Evolutionary conservation across 1,139 yeast genomes (phyloP).

Genomic region (Saccharomyces hybrid): DNA sequence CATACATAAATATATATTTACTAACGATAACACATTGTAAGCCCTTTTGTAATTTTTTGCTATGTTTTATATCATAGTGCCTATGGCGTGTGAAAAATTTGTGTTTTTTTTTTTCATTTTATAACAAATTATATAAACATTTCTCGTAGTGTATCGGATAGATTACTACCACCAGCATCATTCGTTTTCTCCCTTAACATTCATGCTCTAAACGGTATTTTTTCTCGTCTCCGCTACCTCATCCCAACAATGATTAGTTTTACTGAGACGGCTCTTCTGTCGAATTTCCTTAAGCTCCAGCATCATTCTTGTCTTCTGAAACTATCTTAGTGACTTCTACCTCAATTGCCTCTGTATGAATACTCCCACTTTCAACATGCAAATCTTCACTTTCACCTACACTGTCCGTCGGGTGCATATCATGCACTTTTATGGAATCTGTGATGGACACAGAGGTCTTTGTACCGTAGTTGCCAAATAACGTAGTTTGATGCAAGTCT

Average conservation of each 20-base stretch:
- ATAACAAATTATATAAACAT: background rate
- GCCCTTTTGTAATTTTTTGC: background rate
- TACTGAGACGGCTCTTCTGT: background rate
- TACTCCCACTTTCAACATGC: background rate
- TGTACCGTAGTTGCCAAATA: conserved; percentile 10
- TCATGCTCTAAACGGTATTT: background rate
- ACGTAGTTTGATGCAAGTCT: conserved; percentile 16
- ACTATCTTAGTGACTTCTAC: background rate
- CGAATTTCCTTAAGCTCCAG: background rate
- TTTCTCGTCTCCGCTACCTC: background rate
- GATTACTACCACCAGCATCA: background rate
- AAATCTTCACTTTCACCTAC: background rate
- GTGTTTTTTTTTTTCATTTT: background rate
- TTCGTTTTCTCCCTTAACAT: background rate
- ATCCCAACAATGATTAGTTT: background rate
- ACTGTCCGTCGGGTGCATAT: background rate
- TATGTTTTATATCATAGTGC: background rate
- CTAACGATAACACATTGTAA: background rate
- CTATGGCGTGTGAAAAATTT: too few species aligned
- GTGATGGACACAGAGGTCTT: background rate
- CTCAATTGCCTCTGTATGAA: background rate
- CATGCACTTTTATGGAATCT: background rate
- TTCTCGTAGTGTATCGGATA: background rate
- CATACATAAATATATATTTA: background rate
- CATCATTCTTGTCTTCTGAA: background rate